Base-by-base conservation (phyloP, 352 stramenopile genomes). In the Globisporangium parvum region DNA sequence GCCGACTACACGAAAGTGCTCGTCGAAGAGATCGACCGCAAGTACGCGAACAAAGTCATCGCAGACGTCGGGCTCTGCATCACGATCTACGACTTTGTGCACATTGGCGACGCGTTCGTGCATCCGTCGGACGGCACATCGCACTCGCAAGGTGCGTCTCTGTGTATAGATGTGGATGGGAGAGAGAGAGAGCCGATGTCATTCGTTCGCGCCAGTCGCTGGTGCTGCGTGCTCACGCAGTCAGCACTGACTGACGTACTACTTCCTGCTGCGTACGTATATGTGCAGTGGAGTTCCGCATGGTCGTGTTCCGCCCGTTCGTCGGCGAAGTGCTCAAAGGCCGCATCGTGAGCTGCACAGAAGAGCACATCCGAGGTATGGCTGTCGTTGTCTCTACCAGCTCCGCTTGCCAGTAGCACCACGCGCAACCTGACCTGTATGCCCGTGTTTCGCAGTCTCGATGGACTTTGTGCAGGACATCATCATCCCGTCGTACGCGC, bases 391-490 rank as follows among this genome's bases (percentile, higher is more conserved):
- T 45, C 39, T 45, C 14, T 21, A 18, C 18, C 15, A 9, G 39
- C 14, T 18, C 12, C 3, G 2, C 37, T 2, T n/a, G 39, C 6
- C 39, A 9, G 14, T 45, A 21, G 18, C 14, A n/a, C n/a, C 9
- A 17, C n/a, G n/a, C n/a, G 15, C 8, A 6, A 10, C 26, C 3
- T 28, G n/a, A 37, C 55, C 11, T 26, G 3, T 14, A 8, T 44
- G 4, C 14, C n/a, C n/a, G n/a, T n/a, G n/a, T n/a, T n/a, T n/a
- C n/a, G n/a, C n/a, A 85, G 79, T 94, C n/a, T 90, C 81, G 14
- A 94, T 94, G 78, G 84, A 94, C 60, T 94, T 94, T 70, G 78
- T 94, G 55, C 84, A 94, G 70, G 84, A 94, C 63, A 94, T 94
- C 50, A 90, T 92, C 63, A 94, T 94, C 55, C 84, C 84, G 46